Base-by-base conservation (phyloP, 371 early-diverging fungal genomes). In the Mycotypha africana region DNA sequence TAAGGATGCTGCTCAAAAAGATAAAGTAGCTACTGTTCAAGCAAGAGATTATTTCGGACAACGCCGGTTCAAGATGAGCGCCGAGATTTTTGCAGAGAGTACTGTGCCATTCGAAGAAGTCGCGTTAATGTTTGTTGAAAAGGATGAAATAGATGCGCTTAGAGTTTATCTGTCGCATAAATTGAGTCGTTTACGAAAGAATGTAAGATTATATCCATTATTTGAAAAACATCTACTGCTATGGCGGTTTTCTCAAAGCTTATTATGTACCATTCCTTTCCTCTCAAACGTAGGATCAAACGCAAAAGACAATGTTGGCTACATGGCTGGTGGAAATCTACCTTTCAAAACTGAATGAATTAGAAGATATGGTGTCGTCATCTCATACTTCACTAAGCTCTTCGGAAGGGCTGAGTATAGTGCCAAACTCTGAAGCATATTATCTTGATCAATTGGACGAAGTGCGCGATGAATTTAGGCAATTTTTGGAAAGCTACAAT, bases 241-340 rank as follows among this genome's bases (percentile, higher is more conserved):
- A n/a, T n/a, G n/a, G n/a, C n/a, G n/a, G n/a, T n/a, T n/a, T n/a
- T n/a, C n/a, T n/a, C n/a, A n/a, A n/a, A n/a, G n/a, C n/a, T n/a
- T n/a, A n/a, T n/a, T n/a, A n/a, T n/a, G n/a, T n/a, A n/a, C n/a
- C n/a, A n/a, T n/a, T n/a, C n/a, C n/a, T n/a, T n/a, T n/a, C n/a
- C n/a, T n/a, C n/a, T n/a, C n/a, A n/a, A n/a, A n/a, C n/a, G 5
- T 28, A 28, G 28, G 28, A 28, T 28, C 28, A 86, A 3, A 88
- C 85, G 0, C 94, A 95, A 71, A 79, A 71, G 36, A 86, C 86
- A 3, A 69, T 95, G 33, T 48, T 95, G 8, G 81, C 84, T 1
- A 91, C 87, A 31, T 95, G 95, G 95, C 76, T 93, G 5, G 76
- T 92, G 8, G 94, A 95, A 57, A 63, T 95, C 14, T 91, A 84